Base-by-base conservation (phyloP, 176 grass and related monocot species). In the Otatea glauca region DNA sequence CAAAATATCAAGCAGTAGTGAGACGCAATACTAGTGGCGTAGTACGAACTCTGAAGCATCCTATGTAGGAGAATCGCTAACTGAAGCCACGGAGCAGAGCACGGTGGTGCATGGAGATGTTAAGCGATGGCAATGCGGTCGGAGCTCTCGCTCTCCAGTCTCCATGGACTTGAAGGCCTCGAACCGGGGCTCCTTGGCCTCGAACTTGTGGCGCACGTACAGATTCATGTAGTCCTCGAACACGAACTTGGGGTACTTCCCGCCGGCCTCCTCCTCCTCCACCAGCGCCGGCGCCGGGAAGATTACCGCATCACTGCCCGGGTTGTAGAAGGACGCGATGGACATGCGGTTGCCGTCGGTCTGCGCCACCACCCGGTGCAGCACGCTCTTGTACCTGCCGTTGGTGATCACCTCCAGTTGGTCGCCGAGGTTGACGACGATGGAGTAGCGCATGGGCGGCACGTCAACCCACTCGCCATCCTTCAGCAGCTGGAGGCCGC, bases 221-320 rank as follows among this genome's bases (percentile, higher is more conserved):
- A 99, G 88, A 34, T 92, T 89, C 97, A 99, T 99, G 86, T 99
- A 99, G 54, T 99, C 97, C 82, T 94, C 85, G 77, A 97, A 97
- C 68, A 94, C 80, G 68, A 94, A 97, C 68, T 24, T 97, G 0
- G 94, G 94, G 50, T 97, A 97, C 25, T 43, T 5, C 35, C 4
- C 39, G 2, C 29, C 62, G 23, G 44, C 67, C 47, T 86, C 74
- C 35, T 81, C 74, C 35, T 81, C 51, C 70, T 78, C 61, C 7
- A 79, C 88, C 54, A 99, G 83, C 41, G 91, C 56, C 47, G 93
- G 93, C 56, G 91, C 93, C 0, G 96, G 96, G 86, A 85, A 96
- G 81, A 99, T 95, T 25, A 99, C 83, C 0, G 96, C 89, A 21
- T 99, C 91, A 37, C 70, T 29, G 42, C 91, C 88, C 0, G 93